These are phyloP conservation scores for Phytophthora tentaculata DNA, from an alignment of 352 stramenopile species.

Conservation along the genomic window DNA sequence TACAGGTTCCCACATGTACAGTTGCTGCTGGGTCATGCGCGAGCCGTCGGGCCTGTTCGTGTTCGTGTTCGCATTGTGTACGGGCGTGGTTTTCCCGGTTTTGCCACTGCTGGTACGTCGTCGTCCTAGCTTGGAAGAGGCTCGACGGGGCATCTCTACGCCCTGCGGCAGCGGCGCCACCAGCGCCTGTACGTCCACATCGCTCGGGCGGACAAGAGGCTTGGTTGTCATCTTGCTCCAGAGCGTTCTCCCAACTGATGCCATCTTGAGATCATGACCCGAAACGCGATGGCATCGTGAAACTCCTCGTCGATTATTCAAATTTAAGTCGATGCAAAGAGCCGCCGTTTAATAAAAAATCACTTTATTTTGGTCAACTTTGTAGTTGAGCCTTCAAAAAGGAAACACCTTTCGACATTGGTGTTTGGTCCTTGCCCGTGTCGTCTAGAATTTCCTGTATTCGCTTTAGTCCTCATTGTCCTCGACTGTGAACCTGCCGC, in stretches of 20 bases:
- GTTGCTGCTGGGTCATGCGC: slow-evolving; percentile 67
- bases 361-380: slow-evolving; percentile 31
- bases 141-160: slow-evolving; percentile 27
- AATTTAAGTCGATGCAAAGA: neutral
- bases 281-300: neutral
- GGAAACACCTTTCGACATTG: neutral
- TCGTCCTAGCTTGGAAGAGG: slow-evolving; percentile 15
- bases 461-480: slow-evolving; percentile 33
- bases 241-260: slow-evolving; percentile 22
- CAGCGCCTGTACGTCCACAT: slow-evolving; percentile 38
- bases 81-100: slow-evolving; percentile 19
- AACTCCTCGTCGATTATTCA: slow-evolving; percentile 21
- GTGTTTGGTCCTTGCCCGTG: too few species aligned
- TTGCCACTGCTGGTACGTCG: slow-evolving; percentile 28
- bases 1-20: slow-evolving; percentile 78
- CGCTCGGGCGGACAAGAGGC: slow-evolving; percentile 35
- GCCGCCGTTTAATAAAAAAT: slow-evolving; percentile 28
- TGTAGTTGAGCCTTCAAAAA: slow-evolving; percentile 4
- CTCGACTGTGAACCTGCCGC: slow-evolving; percentile 65
- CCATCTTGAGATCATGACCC: slow-evolving; percentile 11
- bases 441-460: slow-evolving; percentile 2
- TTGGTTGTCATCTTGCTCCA: slow-evolving; percentile 35
- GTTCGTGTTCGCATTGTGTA: slow-evolving; percentile 24
- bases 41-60: slow-evolving; percentile 62
- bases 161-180: slow-evolving; percentile 31